Base-by-base conservation (phyloP, 371 early-diverging fungal species). In the Haplosporangium sp. region DNA sequence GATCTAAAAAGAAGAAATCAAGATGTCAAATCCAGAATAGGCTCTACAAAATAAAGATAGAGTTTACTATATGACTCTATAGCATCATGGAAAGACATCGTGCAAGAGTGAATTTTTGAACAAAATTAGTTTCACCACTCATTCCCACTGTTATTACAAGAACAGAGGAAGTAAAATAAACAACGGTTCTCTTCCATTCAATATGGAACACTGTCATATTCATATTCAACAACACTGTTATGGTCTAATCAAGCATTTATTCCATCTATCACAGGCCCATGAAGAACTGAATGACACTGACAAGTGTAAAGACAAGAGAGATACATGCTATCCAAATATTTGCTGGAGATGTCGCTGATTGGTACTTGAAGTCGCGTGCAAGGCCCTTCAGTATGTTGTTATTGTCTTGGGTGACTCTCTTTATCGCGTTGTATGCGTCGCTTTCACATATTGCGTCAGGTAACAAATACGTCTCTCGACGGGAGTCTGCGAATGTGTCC, bases 311-410 rank as follows among this genome's bases (percentile, higher is more conserved):
- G 3, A 56, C 15, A 34, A 56, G 56, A 27, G 56, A 56, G 37
- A 34, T 15, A 27, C 20, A 3, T 35, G 56, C 56, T 4, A 56
- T 56, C 56, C 56, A 56, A 56, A 56, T 56, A 56, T 19, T 27
- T 56, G 56, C 56, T 8, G 56, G 56, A 7, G 56, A 19, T 5
- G 56, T 56, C 56, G 56, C 20, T 56, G 56, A 20, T 34, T 56
- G 56, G 56, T 34, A 56, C 27, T 56, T 56, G 27, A 56, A 56
- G 27, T 56, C 56, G 56, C 56, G 56, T 13, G 27, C 37, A 56
- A 56, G 34, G 27, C 56, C 56, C 56, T 56, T 56, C 11, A 27
- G 3, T 15, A 56, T 2, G 17, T 56, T 56, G 19, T 56, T 17
- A 34, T 17, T 13, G 56, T 56, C 56, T 34, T 35, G 20, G 56